A percentile compares a stretch with the other conserved stretches of the same genome.
Evolutionary conservation across 805 yeast species (phyloP).

Genomic region (Yarrowia sp.): DNA sequence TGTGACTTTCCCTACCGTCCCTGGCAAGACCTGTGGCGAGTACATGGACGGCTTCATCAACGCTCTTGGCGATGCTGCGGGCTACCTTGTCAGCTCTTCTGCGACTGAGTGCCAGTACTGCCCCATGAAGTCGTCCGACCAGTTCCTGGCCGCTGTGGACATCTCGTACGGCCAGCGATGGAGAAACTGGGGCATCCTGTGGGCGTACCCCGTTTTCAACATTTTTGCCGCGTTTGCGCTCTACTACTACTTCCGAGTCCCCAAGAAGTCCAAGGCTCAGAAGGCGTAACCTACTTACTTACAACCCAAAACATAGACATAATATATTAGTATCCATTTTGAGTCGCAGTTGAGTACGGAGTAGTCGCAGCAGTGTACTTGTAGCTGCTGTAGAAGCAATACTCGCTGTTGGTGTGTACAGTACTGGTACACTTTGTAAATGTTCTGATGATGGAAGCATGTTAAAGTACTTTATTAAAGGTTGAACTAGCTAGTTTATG

Average conservation of each 20-base stretch:
- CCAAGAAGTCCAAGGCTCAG: conserved; percentile 36
- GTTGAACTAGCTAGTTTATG: too few relatives aligned
- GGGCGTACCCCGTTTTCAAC: conserved; percentile 50
- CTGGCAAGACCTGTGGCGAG: conserved; percentile 56
- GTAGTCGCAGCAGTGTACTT: too few relatives aligned
- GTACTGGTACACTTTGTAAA: too few relatives aligned
- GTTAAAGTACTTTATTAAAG: too few relatives aligned
- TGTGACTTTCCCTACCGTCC: conserved; percentile 51
- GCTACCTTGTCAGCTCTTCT: conserved; percentile 48
- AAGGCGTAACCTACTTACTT: not conserved
- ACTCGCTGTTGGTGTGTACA: too few relatives aligned
- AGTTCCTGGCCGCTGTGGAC: conserved; percentile 47
- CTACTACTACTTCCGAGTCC: conserved; percentile 75
- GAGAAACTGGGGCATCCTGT: conserved; percentile 59
- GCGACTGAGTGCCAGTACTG: conserved; percentile 62
- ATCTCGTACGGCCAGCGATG: conserved; percentile 43
- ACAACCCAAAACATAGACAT: not conserved
- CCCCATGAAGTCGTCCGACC: conserved; percentile 54
- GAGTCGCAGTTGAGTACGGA: too few relatives aligned
- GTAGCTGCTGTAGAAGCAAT: too few relatives aligned
- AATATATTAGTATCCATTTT: too few relatives aligned
- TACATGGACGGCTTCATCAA: conserved; percentile 46
- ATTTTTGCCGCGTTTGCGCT: conserved; percentile 46
- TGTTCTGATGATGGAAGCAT: too few relatives aligned
- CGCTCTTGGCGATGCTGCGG: conserved; percentile 41